phyloP scores from a whole-genome alignment of 441 rosid genomes.

The Gossypium davidsonii region DNA sequence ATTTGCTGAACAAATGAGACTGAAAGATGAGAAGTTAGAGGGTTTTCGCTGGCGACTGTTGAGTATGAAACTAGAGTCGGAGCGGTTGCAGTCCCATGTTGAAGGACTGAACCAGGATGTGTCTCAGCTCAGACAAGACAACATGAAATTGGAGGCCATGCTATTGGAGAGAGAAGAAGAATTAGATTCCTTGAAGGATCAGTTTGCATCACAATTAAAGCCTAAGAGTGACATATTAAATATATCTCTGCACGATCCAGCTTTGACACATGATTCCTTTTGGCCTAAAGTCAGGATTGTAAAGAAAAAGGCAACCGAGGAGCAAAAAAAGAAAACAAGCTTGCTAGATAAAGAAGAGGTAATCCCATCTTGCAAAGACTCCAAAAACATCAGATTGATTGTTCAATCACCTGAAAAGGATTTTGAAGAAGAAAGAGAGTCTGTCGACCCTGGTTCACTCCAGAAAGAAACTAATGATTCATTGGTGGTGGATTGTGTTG shows the following conservation, averaged over 20 bases:
- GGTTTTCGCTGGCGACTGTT: conserved; percentile 53
- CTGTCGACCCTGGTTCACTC: conserved; percentile 22
- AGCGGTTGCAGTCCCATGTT: conserved; percentile 48
- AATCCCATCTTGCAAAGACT: conserved; percentile 6
- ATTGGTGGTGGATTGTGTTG: conserved; percentile 19
- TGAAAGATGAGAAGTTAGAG: conserved; percentile 72
- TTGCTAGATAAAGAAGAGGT: conserved; percentile 29
- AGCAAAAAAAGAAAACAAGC: conserved; percentile 23
- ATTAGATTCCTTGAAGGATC: conserved; percentile 35
- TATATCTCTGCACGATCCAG: conserved; percentile 26
- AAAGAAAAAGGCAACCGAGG: conserved; percentile 32
- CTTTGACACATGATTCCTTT: conserved; percentile 20
- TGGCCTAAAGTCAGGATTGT: conserved; percentile 33
- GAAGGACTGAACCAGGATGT: conserved; percentile 52
- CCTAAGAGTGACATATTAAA: conserved; percentile 25
- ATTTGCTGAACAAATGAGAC: conserved; percentile 61
- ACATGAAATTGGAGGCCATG: conserved; percentile 47
- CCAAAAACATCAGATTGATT: conserved; percentile 13
- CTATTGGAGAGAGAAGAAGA: conserved; percentile 44
- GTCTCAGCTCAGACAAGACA: conserved; percentile 44
- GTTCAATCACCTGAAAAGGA: conserved; percentile 59
- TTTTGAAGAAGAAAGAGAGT: conserved; percentile 34
- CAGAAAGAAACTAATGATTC: conserved; percentile 29
- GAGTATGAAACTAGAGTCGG: conserved; percentile 73
- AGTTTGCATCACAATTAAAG: conserved; percentile 26